Evolutionary conservation across 768 basidiomycete species (phyloP).

Genomic region (Russula abietina): DNA sequence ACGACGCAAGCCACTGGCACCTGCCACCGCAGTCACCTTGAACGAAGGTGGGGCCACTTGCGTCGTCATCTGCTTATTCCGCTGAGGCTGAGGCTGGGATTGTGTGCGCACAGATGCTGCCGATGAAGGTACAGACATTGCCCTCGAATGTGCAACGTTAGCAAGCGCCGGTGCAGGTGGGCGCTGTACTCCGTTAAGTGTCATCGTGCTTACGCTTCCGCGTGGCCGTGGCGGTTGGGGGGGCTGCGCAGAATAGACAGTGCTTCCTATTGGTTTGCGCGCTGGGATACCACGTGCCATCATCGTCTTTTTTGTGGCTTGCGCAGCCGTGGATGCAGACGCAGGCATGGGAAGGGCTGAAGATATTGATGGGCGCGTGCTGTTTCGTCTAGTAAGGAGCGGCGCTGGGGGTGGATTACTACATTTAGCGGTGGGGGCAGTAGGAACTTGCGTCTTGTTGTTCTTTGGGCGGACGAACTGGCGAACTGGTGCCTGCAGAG

Average conservation of each 20-base stretch:
- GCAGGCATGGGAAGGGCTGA: constrained; percentile 2
- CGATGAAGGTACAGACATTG: not conserved
- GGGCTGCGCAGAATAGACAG: not conserved
- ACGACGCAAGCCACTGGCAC: not conserved
- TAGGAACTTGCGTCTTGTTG: not conserved
- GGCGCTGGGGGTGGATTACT: not conserved
- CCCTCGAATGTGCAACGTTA: not conserved
- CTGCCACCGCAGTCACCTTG: not conserved
- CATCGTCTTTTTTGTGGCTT: not conserved
- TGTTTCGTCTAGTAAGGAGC: not conserved
- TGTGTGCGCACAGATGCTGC: not conserved
- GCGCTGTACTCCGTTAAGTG: constrained; percentile 16
- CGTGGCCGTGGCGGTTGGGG: not conserved
- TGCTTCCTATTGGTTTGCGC: not conserved
- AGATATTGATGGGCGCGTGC: constrained; percentile 10
- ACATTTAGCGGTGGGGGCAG: not conserved
- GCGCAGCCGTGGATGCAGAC: not conserved
- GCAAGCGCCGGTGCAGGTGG: not conserved
- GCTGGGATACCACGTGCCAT: not conserved
- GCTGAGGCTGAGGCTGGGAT: not conserved
- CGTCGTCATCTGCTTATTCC: not conserved
- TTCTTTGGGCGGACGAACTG: constrained; percentile 6
- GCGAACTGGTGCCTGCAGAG: constrained; percentile 1
- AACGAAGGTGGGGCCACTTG: not conserved
- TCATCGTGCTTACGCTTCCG: not conserved